Conservation (phyloP, 495 filamentous ascomycete species). For the Xylaria acuta region DNA sequence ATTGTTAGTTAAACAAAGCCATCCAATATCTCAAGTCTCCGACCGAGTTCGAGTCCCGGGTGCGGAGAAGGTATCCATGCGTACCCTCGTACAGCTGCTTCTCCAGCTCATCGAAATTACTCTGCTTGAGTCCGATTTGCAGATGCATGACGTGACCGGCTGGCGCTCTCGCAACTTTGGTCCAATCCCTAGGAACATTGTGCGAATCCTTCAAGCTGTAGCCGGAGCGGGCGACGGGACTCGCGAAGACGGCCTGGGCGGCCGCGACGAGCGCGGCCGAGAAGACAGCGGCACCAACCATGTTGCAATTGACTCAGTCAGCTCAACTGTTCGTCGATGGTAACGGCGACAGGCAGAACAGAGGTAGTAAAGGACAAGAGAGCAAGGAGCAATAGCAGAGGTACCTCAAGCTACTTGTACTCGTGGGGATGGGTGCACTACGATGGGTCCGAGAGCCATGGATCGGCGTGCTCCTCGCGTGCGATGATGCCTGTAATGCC, state of each 20-base stretch:
- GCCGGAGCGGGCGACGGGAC: slow-evolving; percentile 43
- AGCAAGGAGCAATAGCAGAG: neutral
- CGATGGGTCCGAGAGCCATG: slow-evolving; percentile 5
- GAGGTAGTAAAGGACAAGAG: neutral
- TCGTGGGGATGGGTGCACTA: neutral
- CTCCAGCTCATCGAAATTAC: slow-evolving; percentile 59
- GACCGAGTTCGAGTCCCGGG: slow-evolving; percentile 39
- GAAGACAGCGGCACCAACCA: slow-evolving; percentile 41
- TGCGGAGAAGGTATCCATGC: slow-evolving; percentile 1
- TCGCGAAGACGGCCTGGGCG: slow-evolving; percentile 38
- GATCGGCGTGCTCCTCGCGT: slow-evolving; percentile 17
- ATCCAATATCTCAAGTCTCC: slow-evolving; percentile 19
- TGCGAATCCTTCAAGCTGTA: slow-evolving; percentile 63
- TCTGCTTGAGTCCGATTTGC: slow-evolving; percentile 45
- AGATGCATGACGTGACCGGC: slow-evolving; percentile 47
- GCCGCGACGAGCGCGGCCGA: slow-evolving; percentile 34
- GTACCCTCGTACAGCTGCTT: slow-evolving; percentile 54
- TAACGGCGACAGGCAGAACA: neutral
- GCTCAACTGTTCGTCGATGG: slow-evolving; percentile 4
- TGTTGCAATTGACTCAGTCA: slow-evolving; percentile 23
- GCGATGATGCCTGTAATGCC: slow-evolving; percentile 17
- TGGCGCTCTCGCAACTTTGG: slow-evolving; percentile 51
- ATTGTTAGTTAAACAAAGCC: slow-evolving; percentile 38
- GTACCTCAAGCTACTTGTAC: slow-evolving; percentile 15
- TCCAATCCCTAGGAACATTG: slow-evolving; percentile 56